phyloP scores from a whole-genome alignment of 176 grass and related monocot species.

The Coix lacrymajobi region DNA sequence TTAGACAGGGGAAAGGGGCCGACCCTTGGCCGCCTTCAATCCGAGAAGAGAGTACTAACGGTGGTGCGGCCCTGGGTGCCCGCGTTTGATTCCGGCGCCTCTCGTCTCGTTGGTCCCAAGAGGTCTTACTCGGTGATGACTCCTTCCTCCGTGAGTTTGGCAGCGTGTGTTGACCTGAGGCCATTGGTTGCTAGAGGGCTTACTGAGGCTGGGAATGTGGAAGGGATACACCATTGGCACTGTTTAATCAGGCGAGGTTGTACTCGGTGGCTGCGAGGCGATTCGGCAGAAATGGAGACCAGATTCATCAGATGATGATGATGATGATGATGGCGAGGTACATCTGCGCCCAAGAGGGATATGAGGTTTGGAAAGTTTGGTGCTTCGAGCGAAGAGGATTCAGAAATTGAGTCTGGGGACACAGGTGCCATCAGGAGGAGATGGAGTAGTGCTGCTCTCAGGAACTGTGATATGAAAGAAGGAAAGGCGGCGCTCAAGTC shows the following conservation, averaged over 20 bases:
- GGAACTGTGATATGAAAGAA: constrained; percentile 71
- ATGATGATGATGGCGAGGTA: constrained; percentile 14
- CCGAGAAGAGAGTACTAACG: constrained; percentile 30
- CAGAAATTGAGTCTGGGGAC: constrained; percentile 24
- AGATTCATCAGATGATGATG: constrained; percentile 45
- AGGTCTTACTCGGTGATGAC: constrained; percentile 33
- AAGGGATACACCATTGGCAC: not conserved
- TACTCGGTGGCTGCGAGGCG: constrained; percentile 5
- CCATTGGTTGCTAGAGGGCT: constrained; percentile 12
- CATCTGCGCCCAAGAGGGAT: not conserved
- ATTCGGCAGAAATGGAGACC: constrained; percentile 55
- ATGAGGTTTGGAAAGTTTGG: constrained; percentile 37
- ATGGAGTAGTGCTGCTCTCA: constrained; percentile 69
- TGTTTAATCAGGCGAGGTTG: constrained; percentile 33
- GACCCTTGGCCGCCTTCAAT: constrained; percentile 3
- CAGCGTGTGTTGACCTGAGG: not conserved
- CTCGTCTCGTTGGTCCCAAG: constrained; percentile 24
- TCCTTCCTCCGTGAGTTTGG: not conserved
- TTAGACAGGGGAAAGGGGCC: not conserved
- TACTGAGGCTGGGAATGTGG: not conserved
- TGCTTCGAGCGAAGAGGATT: constrained; percentile 33
- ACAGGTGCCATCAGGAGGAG: constrained; percentile 39
- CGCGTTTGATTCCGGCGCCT: not conserved
- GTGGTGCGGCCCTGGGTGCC: not conserved
- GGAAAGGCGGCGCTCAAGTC: constrained; percentile 50